These are phyloP conservation scores for Blastobotrys persicus DNA, from an alignment of 1,139 yeast species.

Conservation along the genomic window DNA sequence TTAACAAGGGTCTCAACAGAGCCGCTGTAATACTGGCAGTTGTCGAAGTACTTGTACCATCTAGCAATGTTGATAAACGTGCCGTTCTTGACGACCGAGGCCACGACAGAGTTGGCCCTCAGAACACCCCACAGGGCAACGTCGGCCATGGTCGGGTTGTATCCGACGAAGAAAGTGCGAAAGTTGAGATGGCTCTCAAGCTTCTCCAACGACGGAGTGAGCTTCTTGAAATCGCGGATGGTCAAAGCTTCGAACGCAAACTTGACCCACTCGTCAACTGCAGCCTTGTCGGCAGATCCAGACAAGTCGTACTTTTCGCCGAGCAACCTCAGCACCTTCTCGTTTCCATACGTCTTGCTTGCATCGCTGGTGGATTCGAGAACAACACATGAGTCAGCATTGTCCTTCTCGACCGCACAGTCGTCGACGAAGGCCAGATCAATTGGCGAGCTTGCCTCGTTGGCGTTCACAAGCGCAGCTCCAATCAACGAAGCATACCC, in stretches of 20 bases:
- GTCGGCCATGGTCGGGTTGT: conserved; percentile 69
- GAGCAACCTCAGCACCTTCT: conserved; percentile 46
- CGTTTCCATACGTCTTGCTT: conserved; percentile 46
- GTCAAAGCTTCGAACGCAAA: conserved; percentile 67
- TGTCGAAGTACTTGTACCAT: conserved; percentile 83
- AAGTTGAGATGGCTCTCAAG: conserved; percentile 82
- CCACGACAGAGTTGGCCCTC: conserved; percentile 90
- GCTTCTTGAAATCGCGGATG: conserved; percentile 83
- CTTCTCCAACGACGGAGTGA: conserved; percentile 72
- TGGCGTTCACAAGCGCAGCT: conserved; percentile 62
- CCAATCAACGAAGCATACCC: conserved; percentile 83
- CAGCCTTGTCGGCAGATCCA: conserved; percentile 26
- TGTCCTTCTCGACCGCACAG: conserved; percentile 35
- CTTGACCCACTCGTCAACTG: conserved; percentile 55
- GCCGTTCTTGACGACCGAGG: conserved; percentile 81
- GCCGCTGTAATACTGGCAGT: conserved; percentile 64
- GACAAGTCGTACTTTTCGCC: conserved; percentile 46
- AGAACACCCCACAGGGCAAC: conserved; percentile 90
- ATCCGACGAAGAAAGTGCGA: conserved; percentile 75
- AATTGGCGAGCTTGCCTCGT: conserved; percentile 50
- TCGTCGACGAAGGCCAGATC: conserved; percentile 55
- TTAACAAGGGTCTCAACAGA: conserved; percentile 66
- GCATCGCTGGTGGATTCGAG: conserved; percentile 45
- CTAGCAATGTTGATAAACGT: conserved; percentile 83
- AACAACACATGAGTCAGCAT: conserved; percentile 42